These are phyloP conservation scores for Pistacia integerrima DNA, from an alignment of 345 rosid genomes.

Conservation along the genomic window DNA sequence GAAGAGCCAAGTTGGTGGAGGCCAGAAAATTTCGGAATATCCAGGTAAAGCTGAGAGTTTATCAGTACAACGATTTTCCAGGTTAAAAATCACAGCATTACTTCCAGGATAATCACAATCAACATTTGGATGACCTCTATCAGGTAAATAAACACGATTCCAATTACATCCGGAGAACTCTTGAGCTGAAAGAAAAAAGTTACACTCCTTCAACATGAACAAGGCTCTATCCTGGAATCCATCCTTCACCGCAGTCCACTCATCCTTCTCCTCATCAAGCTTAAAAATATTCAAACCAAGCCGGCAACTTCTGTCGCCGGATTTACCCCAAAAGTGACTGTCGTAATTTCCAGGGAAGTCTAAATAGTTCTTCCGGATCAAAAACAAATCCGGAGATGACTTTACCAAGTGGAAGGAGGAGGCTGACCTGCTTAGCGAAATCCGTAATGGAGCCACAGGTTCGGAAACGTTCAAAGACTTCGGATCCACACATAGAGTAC, in stretches of 20 bases:
- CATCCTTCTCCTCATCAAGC: no score
- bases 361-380: not conserved
- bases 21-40: slow-evolving; percentile 10
- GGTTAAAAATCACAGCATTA: not conserved
- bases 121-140: not conserved
- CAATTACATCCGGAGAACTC: slow-evolving; percentile 19
- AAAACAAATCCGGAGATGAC: not conserved
- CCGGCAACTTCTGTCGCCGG: not conserved
- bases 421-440: no score
- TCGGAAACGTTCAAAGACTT: no score
- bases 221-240: slow-evolving; percentile 28
- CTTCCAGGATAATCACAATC: slow-evolving; percentile 1
- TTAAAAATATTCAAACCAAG: no score
- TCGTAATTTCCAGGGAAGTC: no score
- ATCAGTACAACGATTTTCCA: not conserved
- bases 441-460: no score
- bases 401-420: no score
- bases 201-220: slow-evolving; percentile 18
- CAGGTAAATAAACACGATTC: slow-evolving; percentile 25
- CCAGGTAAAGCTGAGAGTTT: not conserved
- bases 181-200: slow-evolving; percentile 9
- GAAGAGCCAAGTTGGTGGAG: slow-evolving; percentile 7
- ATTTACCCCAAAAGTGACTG: no score
- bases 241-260: not conserved
- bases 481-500: no score